Evolutionary conservation across 331 rosid genomes (phyloP), one percentile per base, ranked within the genome.

Genomic region (Pyrus hybrid): DNA sequence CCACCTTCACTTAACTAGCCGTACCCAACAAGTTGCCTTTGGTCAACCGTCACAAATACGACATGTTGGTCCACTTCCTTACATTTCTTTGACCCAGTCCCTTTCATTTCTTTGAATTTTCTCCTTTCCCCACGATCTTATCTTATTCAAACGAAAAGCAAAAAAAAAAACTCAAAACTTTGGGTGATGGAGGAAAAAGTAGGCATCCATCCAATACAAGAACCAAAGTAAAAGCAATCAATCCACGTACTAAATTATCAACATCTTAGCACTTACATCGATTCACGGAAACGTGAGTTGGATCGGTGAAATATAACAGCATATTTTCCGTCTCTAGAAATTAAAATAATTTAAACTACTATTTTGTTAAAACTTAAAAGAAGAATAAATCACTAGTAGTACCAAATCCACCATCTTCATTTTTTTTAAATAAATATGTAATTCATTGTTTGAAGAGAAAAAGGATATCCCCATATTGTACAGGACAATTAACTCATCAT

Each of bases 31-130:
- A 16, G 6, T 76, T 20, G 29, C 54, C 60, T 80, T 80, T 77
- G 76, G 97, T 92, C 97, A 92, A 90, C 93, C 89, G 86, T 90
- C 70, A 74, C 16, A 68, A 71, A 82, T 80, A 85, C 86, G 91
- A 90, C 91, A 84, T 81, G 77, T 69, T 84, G 91, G 86, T 85
- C 92, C 88, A 80, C 91, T 85, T 82, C 77, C 83, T 83, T 81
- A 83, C 77, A 80, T 68, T 88, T 87, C 79, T 90, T 90, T 92
- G 93, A 92, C 97, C 76, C 68, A 20, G 85, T 76, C 88, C 76
- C 76, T 80, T 82, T 86, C 88, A 21, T 70, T 80, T 71, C 77
- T 83, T 77, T 74, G 30, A 54, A 53, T 47, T 56, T 30, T 64
- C 76, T 63, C 70, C 67, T 45, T 57, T n/a, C 54, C 3, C 21